A percentile compares a stretch with the other conserved stretches of the same genome.
Evolutionary conservation across 495 filamentous ascomycete genomes (phyloP).

Genomic region (Monascus purpureus): DNA sequence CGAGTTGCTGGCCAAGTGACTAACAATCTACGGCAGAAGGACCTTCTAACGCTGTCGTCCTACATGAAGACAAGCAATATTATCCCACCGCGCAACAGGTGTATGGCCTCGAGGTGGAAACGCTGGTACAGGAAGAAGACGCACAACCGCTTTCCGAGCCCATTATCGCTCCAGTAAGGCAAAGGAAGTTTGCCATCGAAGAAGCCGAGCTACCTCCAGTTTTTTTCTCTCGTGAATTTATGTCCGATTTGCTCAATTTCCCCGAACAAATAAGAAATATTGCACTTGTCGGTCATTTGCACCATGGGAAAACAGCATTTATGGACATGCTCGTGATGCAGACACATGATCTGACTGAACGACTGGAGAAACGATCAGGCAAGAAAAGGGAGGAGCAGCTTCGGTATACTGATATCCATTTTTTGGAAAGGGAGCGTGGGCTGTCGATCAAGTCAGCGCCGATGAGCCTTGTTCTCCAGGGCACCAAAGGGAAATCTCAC

Average conservation of each 20-base stretch:
- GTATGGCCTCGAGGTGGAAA: conserved; percentile 88
- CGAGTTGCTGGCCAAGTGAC: conserved; percentile 1
- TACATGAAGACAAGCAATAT: conserved; percentile 99
- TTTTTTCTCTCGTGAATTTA: conserved; percentile 73
- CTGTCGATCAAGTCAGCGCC: conserved; percentile 89
- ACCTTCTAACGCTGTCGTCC: conserved; percentile 90
- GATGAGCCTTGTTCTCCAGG: conserved; percentile 84
- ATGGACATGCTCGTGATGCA: conserved; percentile 97
- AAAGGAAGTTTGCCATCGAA: conserved; percentile 91
- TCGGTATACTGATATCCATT: conserved; percentile 83
- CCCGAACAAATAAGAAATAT: conserved; percentile 90
- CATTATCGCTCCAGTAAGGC: conserved; percentile 81
- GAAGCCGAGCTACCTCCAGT: conserved; percentile 85
- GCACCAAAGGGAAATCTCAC: conserved; percentile 87
- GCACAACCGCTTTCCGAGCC: conserved; percentile 82
- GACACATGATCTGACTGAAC: conserved; percentile 73
- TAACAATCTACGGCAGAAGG: conserved; percentile 45
- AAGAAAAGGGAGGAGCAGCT: conserved; percentile 80
- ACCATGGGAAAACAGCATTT: conserved; percentile 95
- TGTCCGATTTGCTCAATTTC: conserved; percentile 93
- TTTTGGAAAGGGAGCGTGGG: conserved; percentile 77
- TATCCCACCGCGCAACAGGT: conserved; percentile 93
- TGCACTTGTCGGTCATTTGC: conserved; percentile 80
- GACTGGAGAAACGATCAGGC: conserved; percentile 63
- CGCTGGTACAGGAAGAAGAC: conserved; percentile 94